These are phyloP conservation scores for Verbascum thapsus DNA, from an alignment of 257 asterid genomes.

Conservation along the genomic window DNA sequence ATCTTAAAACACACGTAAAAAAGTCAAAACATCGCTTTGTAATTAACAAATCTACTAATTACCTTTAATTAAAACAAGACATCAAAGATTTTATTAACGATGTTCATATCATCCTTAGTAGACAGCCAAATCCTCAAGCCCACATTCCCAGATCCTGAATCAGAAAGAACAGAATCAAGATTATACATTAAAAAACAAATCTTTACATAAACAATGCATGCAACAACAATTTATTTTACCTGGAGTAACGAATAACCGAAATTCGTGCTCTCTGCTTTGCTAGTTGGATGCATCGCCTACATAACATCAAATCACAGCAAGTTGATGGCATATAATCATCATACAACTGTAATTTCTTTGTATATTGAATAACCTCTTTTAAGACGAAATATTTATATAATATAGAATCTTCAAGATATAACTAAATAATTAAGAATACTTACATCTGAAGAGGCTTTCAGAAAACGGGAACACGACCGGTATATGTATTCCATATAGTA, in stretches of 20 bases:
- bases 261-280: neutral
- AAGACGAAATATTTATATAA: neutral
- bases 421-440: neutral
- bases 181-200: no score
- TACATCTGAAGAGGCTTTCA: slow-evolving; percentile 29
- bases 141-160: neutral
- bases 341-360: neutral
- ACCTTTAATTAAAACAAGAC: no score
- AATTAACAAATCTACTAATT: no score
- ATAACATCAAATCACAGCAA: neutral
- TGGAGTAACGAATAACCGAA: neutral
- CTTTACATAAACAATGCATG: no score
- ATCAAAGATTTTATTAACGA: no score
- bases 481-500: neutral
- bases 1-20: no score
- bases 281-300: slow-evolving; percentile 7
- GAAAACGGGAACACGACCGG: slow-evolving; percentile 3
- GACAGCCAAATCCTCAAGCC: neutral
- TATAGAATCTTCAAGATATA: neutral
- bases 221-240: no score
- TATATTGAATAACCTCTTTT: neutral
- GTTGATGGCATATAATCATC: neutral
- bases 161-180: no score
- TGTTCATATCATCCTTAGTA: no score
- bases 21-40: no score